Conservation (phyloP, 169 alveolate genomes). For the Eimeria brunetti region DNA sequence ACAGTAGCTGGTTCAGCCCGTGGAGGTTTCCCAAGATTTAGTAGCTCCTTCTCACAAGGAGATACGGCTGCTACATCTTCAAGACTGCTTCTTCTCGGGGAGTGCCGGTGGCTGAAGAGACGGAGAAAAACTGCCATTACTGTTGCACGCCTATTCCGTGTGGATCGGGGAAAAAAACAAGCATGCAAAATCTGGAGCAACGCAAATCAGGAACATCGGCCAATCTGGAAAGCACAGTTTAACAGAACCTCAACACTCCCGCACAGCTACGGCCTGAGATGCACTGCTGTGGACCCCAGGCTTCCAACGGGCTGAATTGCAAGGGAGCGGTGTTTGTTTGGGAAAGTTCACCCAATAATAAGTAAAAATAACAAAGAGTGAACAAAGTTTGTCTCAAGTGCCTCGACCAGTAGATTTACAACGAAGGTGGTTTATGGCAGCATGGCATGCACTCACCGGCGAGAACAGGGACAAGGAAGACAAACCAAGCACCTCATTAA, state of each 20-base stretch:
- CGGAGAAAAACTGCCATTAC: conserved; percentile 61
- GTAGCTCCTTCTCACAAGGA: conserved; percentile 24
- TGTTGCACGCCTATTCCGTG: neutral
- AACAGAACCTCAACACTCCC: neutral
- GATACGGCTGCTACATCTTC: conserved; percentile 46
- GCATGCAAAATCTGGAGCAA: neutral
- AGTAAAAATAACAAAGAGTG: neutral
- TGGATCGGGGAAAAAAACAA: neutral
- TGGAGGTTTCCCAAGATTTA: neutral
- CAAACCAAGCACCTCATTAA: neutral
- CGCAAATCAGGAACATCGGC: conserved; percentile 1
- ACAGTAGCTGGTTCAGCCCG: neutral
- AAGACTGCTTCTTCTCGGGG: conserved; percentile 33
- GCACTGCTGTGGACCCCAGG: neutral
- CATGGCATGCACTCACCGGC: conserved; percentile 4
- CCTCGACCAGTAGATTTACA: neutral
- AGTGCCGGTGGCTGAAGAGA: conserved; percentile 67
- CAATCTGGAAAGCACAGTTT: neutral
- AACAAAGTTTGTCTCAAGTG: neutral
- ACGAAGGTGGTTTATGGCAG: neutral
- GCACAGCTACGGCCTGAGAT: neutral
- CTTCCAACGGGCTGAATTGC: neutral
- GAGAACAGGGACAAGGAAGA: neutral
- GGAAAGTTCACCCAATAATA: neutral
- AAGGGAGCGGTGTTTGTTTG: neutral